These are phyloP conservation scores for Acidiella bohemica DNA, from an alignment of 495 filamentous ascomycete species.

Conservation along the genomic window DNA sequence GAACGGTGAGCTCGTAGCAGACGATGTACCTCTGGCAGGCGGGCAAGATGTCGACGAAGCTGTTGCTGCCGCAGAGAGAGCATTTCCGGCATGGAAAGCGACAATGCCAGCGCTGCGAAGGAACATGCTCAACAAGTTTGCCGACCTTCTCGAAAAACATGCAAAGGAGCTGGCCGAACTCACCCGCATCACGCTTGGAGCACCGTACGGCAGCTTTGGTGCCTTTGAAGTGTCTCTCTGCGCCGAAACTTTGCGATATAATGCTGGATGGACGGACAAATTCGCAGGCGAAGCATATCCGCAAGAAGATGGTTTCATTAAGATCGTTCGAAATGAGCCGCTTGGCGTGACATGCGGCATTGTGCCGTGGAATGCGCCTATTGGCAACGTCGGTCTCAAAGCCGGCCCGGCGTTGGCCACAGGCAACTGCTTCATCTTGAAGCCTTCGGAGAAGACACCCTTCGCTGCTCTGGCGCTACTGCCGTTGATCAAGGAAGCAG, in stretches of 20 bases:
- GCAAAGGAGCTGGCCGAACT: constrained; percentile 9
- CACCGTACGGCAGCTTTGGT: constrained; percentile 8
- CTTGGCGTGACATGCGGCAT: constrained; percentile 26
- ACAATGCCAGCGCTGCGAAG: constrained; percentile 15
- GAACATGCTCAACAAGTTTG: constrained; percentile 28
- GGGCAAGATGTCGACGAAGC: constrained; percentile 28
- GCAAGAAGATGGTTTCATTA: constrained; percentile 23
- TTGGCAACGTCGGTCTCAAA: constrained; percentile 17
- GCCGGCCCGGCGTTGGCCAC: constrained; percentile 22
- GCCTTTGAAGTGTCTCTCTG: constrained; percentile 9
- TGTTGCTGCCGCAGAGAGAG: constrained; percentile 26
- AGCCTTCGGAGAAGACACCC: constrained; percentile 26
- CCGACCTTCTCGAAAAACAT: constrained; percentile 29
- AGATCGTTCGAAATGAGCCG: constrained; percentile 26
- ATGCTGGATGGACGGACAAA: constrained; percentile 15
- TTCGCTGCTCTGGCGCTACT: constrained; percentile 19
- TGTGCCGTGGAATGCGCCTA: constrained; percentile 26
- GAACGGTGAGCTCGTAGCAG: constrained; percentile 28
- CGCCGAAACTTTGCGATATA: constrained; percentile 10
- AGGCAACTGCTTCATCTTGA: constrained; percentile 25
- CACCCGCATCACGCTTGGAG: constrained; percentile 10
- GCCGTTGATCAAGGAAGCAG: constrained; percentile 24
- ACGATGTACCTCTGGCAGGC: constrained; percentile 24
- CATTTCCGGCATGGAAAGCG: constrained; percentile 22
- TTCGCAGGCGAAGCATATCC: constrained; percentile 12